phyloP scores from a whole-genome alignment of 1,284 basidiomycete species.

The Pascua guehoae region DNA sequence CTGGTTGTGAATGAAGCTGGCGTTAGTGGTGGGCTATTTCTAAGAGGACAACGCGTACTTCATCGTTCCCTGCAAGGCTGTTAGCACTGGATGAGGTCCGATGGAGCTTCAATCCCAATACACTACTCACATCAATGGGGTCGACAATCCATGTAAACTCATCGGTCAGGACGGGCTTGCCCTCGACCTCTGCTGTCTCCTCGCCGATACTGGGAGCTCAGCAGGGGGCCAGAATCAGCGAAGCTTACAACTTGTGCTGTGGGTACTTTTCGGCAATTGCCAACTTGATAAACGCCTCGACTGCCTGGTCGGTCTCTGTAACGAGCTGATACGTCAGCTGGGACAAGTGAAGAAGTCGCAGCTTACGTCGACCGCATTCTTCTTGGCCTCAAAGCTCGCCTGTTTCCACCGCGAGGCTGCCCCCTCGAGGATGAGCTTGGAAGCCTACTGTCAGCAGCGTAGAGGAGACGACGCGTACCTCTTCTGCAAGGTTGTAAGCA shows the following conservation, averaged over 20 bases:
- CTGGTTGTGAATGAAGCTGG: conserved; percentile 45
- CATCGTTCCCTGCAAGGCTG: conserved; percentile 37
- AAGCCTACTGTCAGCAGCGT: conserved; percentile 15
- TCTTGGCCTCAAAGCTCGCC: conserved; percentile 28
- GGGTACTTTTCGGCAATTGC: conserved; percentile 69
- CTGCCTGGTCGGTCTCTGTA: conserved; percentile 88
- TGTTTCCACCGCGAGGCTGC: conserved; percentile 28
- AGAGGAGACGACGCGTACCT: conserved; percentile 7
- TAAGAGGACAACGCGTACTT: conserved; percentile 27
- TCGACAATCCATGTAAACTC: conserved; percentile 52
- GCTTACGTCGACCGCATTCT: conserved; percentile 56
- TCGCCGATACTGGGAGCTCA: conserved; percentile 66
- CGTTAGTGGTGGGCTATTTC: conserved; percentile 4
- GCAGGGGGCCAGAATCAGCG: background rate
- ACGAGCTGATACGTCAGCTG: conserved; percentile 57
- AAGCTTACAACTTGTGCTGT: conserved; percentile 61
- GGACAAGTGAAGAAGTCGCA: no score
- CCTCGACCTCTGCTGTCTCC: conserved; percentile 66
- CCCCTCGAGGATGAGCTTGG: conserved; percentile 24
- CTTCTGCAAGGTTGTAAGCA: conserved; percentile 18
- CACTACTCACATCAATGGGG: conserved; percentile 43
- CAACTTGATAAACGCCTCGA: conserved; percentile 77
- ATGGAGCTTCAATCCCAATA: no score
- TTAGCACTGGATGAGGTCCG: conserved; percentile 1
- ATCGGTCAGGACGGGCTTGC: conserved; percentile 64